Evolutionary conservation across 2,329 filamentous ascomycete species (phyloP), one percentile per base, ranked within the genome.

Genomic region (Phaeosphaeria sp.): DNA sequence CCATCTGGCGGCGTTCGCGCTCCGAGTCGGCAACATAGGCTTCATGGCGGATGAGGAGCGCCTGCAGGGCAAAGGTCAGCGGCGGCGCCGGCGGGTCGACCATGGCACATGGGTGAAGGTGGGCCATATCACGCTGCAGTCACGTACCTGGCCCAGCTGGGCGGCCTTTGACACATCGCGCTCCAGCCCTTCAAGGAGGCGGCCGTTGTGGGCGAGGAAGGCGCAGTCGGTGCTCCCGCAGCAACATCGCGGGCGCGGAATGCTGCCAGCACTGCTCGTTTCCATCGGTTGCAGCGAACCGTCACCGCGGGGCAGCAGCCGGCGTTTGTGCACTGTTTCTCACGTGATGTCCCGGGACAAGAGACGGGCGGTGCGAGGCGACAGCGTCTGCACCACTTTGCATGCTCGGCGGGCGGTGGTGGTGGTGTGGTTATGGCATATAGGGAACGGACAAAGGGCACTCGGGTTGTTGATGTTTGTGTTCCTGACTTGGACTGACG

Each of bases 1-100:
- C 84, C 79, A 97, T 87, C 60, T 89, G 86, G 60, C 84, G 81
- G 59, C 93, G 91, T 75, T 97, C 93, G 67, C 88, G 87, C 81
- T 97, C 93, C 58, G 93, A 92, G 77, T 97, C 92, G 67, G 89
- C 89, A 84, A 97, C 94, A 79, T 96, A 97, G 58, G 91, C 88
- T 82, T 98, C 93, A 85, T 99, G 93, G 70, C 94, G 90, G 64
- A 90, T 88, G 43, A 99, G 87, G 55, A 99, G 84, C 59, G 93
- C 93, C 95, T 98, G 88, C 85, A 81, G 79, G 87, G 67, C 59
- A 63, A 70, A 91, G 52, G 88, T 96, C 79, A 96, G 90, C 80
- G 84, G 84, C 5, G 51, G 44, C 33, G 13, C 30, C 3, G 21
- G 11, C 43, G 39, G 36, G 18, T 47, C 43, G 25, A 25, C n/a